Evolutionary conservation across 2,329 filamentous ascomycete genomes (phyloP), one percentile per base, ranked within the genome.

Genomic region (Blastomyces silverae): DNA sequence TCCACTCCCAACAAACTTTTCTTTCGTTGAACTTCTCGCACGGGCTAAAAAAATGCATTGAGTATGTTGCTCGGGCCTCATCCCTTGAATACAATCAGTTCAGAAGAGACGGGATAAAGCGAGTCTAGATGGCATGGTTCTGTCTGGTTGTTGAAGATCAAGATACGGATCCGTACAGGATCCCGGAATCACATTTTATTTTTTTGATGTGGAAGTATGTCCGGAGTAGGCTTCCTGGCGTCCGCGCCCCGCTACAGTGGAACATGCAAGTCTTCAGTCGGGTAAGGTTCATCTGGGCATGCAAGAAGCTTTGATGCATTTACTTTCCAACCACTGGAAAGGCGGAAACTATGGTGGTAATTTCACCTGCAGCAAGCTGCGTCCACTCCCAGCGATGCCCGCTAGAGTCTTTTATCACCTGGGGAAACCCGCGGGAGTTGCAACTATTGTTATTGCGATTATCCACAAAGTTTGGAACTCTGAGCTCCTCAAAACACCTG

Each of bases 361-460:
- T 58, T 37, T 57, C 39, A 39, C 42, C 53, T 63, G 62, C 62
- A 56, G 53, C 39, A 58, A 58, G 62, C 25, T 58, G 15, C 10
- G 34, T 50, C 58, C 58, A 61, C 42, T 48, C n/a, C 25, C 44
- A 50, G n/a, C 44, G 8, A 28, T 48, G 42, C 42, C 58, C 57
- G 13, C 58, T 11, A 3, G 17, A 44, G 44, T 50, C 28, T 37
- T 37, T 11, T 3, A 61, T 44, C 25, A 25, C 25, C 13, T 6
- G n/a, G 3, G n/a, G 11, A 25, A 37, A 58, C 8, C 44, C 31
- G n/a, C 22, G 44, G 44, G 8, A 34, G 44, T 44, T 48, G 58
- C 8, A 59, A 42, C 58, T 37, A 48, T 50, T 61, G 56, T 42
- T 50, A 61, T 50, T 61, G 42, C 22, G 44, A 61, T 48, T 28